Base-by-base conservation (phyloP, 108 stramenopile genomes). In the Fragilaria crotonensis region DNA sequence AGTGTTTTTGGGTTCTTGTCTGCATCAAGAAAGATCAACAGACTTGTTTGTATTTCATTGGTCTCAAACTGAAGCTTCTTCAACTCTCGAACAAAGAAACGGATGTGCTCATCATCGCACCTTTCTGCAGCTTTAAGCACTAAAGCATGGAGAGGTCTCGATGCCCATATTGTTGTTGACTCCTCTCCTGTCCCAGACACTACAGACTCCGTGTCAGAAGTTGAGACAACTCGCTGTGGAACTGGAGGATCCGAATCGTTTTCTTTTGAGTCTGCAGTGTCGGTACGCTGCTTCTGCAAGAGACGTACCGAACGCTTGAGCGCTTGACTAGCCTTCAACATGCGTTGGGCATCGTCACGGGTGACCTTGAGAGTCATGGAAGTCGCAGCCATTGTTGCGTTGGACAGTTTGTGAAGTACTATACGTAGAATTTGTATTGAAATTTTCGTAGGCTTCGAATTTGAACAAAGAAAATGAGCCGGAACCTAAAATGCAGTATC, bases 321-420 rank as follows among this genome's bases (percentile, higher is more conserved):
- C 0, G 81, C 76, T 5, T 63, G 48, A 49, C 83, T 83, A 4
- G 87, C 83, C 25, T 66, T 56, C 14, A 83, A 59, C 14, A 88
- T 60, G 2, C 83, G 76, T 21, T 71, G 64, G 0, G 79, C 77
- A 48, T 88, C 83, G 9, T 67, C 64, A 30, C 68, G 81, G 41
- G 67, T 70, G 25, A 88, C 81, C 33, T 78, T 78, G 32, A 88
- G 56, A 25, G 79, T 85, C 71, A 88, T 83, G 48, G 68, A 70
- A 3, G 54, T 19, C 32, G 36, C 36, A 41, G 36, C 36, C 36
- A 41, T 41, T 41, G n/a, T n/a, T n/a, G n/a, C n/a, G n/a, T n/a
- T n/a, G n/a, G n/a, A n/a, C n/a, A n/a, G n/a, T n/a, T n/a, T n/a
- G n/a, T n/a, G n/a, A n/a, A n/a, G n/a, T n/a, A n/a, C n/a, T n/a